These are phyloP conservation scores for Sclerotiophoma versabilis DNA, from an alignment of 2,329 filamentous ascomycete genomes.

Conservation along the genomic window DNA sequence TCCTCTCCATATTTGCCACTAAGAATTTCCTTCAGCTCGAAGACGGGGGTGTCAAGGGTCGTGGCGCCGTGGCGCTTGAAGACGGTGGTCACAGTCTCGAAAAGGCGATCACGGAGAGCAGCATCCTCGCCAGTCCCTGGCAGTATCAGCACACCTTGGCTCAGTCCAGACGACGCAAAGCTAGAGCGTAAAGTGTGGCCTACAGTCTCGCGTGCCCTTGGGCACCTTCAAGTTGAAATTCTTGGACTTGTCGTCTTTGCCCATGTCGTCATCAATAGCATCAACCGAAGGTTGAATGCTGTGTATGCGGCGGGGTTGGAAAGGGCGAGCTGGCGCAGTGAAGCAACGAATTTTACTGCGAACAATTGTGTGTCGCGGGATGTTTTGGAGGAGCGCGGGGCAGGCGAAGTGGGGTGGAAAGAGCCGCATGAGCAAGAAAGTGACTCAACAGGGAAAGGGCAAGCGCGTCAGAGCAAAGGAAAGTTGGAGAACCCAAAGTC, in stretches of 20 bases:
- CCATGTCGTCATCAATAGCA: conserved; percentile 50
- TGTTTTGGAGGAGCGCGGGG: conserved; percentile 38
- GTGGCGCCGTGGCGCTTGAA: conserved; percentile 50
- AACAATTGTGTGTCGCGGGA: conserved; percentile 27
- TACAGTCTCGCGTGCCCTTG: conserved; percentile 89
- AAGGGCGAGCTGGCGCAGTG: conserved; percentile 11
- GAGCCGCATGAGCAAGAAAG: conserved; percentile 39
- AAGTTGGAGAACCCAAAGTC: conserved; percentile 9
- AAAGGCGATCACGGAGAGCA: conserved; percentile 47
- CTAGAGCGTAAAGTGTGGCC: conserved; percentile 68
- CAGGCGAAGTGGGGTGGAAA: conserved; percentile 40
- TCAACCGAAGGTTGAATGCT: conserved; percentile 23
- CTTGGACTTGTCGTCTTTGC: conserved; percentile 52
- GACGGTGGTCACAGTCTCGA: conserved; percentile 43
- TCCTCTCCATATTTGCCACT: conserved; percentile 93
- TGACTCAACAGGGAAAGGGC: conserved; percentile 35
- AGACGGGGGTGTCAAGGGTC: conserved; percentile 68
- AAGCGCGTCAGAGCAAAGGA: conserved; percentile 26
- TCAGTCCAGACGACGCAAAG: neutral
- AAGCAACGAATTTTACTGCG: conserved; percentile 23
- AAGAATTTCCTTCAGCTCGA: conserved; percentile 86
- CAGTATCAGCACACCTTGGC: conserved; percentile 21
- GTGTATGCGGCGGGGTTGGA: conserved; percentile 25
- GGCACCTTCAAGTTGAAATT: conserved; percentile 81
- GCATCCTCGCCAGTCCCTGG: conserved; percentile 44